Conservation (phyloP, 305 asterid genomes). For the Fraxinus dipetala region DNA sequence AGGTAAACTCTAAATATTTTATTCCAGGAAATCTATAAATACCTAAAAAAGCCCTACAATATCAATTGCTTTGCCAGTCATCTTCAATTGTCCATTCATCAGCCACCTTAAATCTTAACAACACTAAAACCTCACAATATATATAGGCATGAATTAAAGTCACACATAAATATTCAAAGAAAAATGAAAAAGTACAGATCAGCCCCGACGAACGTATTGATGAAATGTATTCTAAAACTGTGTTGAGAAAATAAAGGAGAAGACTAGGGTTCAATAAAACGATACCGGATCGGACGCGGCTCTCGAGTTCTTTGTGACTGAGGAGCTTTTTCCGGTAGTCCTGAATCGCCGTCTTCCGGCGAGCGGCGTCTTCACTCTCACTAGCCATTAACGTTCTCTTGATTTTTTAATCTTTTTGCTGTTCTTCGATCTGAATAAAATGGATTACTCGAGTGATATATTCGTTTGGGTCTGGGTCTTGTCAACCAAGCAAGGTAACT, state of each 20-base stretch:
- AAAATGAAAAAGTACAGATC: not conserved
- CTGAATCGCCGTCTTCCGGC: constrained; percentile 40
- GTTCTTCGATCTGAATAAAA: not conserved
- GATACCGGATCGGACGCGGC: constrained; percentile 74
- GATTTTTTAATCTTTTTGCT: not conserved
- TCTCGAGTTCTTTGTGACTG: constrained; percentile 64
- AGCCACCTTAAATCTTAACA: constrained; percentile 3
- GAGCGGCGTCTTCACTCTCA: constrained; percentile 46
- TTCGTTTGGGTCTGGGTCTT: not conserved
- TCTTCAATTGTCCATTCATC: not conserved
- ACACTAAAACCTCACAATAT: not conserved
- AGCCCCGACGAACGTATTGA: not conserved
- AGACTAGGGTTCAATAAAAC: constrained; percentile 34
- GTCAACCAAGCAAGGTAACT: not conserved
- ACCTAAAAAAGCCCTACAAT: not conserved
- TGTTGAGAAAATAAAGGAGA: not conserved
- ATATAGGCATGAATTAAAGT: not conserved
- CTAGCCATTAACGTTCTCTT: constrained; percentile 21
- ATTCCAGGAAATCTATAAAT: not conserved
- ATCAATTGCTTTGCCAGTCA: not conserved
- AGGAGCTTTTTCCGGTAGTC: constrained; percentile 55
- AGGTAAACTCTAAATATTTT: not conserved
- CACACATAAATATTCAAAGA: not conserved
- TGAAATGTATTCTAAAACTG: not conserved
- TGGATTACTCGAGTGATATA: not conserved